Base-by-base conservation (phyloP, 768 basidiomycete genomes). In the Boletus rubropictus region DNA sequence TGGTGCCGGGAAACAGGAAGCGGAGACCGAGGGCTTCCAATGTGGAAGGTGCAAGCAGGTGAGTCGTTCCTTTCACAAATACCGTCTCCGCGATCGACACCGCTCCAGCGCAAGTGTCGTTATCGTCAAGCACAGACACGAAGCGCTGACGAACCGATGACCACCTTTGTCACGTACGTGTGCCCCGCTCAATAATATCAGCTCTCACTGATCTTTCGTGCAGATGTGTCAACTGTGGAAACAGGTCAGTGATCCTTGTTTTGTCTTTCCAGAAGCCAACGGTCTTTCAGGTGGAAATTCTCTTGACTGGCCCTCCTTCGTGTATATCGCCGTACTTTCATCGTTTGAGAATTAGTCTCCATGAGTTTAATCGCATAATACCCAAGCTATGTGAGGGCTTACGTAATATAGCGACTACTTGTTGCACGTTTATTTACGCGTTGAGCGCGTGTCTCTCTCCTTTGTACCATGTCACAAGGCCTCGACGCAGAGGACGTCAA, bases 131-230 rank as follows among this genome's bases (percentile, higher is more conserved):
- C 91, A 58, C 96, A 99, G 65, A 99, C 96, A 7, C 79, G 96
- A 46, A 92, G 89, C 61, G 95, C 96, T 7, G 96, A 98, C 71
- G 96, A 97, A 69, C 94, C 95, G 20, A 97, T 98, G 94, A 97
- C 95, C 3, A 94, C 92, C 17, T 95, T 93, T 63, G 89, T 93
- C 55, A 92, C 89, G 81, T 90, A 68, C 52, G 76, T 72, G 25
- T 17, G 1, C 12, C 21, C 31, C 7, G n/a, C 44, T 22, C 34
- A 24, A 18, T 24, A n/a, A 9, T 22, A 24, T 32, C 15, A 10
- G 12, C 33, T 24, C 39, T 37, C 24, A 33, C 43, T 50, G 9
- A 51, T 48, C 36, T 41, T 15, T 0, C 32, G 18, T 50, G 38
- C 53, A 81, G 81, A 44, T 87, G 86, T 66, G 76, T 78, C 44